Base-by-base conservation (phyloP, 495 filamentous ascomycete genomes). In the Hypoxylon subgilvum region DNA sequence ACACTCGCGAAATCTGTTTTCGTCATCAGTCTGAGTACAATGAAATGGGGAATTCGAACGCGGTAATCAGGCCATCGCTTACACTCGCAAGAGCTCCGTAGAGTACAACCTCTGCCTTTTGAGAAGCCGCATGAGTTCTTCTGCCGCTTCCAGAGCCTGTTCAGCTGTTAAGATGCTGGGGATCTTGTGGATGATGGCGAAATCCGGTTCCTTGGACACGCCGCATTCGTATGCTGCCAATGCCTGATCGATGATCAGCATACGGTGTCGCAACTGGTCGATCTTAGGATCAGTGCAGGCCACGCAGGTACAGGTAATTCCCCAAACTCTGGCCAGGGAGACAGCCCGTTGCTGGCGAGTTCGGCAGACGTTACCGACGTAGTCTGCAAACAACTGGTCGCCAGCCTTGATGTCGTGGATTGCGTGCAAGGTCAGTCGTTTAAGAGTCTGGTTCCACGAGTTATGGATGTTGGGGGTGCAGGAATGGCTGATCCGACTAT, bases 401-500 rank as follows among this genome's bases (percentile, higher is more conserved):
- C 78, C 75, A 0, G 57, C 67, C 19, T 68, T 59, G 48, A 81
- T 75, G 18, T 69, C 51, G 10, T 70, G 63, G 22, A 72, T 65
- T 9, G 77, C 72, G 36, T 76, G 72, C 27, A 81, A 56, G 8
- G 68, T 78, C 44, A 74, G 52, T 27, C 57, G 57, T 30, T 63
- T 35, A 1, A 66, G 28, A 7, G 56, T 47, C 1, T 61, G 65
- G 52, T 79, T 79, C 73, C 74, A 79, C 3, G 60, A 61, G 47
- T 73, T 69, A 14, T 72, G 65, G 0, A 72, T 69, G 52, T 81
- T 81, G 1, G 76, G 74, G 0, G 57, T 50, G 57, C 78, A 81
- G 42, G 64, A 69, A 49, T 81, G 78, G 34, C 76, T 74, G 45
- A 81, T 69, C 9, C 70, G 61, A 9, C 48, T 30, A 17, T 40